Evolutionary conservation across 805 yeast species (phyloP).

Genomic region (Kuraishia piskuri): DNA sequence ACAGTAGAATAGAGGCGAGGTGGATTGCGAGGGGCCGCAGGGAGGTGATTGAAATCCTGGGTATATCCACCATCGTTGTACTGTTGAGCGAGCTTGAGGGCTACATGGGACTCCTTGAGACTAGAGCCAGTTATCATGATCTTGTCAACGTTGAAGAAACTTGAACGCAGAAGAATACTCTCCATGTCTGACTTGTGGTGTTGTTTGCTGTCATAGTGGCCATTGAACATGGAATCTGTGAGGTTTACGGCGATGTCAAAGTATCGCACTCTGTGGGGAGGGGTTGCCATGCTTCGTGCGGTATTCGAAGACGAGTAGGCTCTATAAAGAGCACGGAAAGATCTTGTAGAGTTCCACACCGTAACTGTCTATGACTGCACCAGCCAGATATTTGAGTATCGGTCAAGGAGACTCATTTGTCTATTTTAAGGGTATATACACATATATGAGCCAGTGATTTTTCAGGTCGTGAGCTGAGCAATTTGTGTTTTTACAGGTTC

Average conservation of each 20-base stretch:
- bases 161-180: constrained; percentile 60
- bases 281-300: background rate
- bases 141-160: constrained; percentile 50
- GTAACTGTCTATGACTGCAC: too few species aligned
- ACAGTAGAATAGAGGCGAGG: constrained; percentile 54
- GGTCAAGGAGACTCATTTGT: constrained; percentile 2
- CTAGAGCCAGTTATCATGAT: constrained; percentile 83
- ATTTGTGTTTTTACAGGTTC: too few species aligned
- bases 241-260: constrained; percentile 44
- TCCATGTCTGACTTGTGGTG: constrained; percentile 62
- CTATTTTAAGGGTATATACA: too few species aligned
- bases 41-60: too few species aligned
- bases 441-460: too few species aligned
- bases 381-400: constrained; percentile 1
- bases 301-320: background rate
- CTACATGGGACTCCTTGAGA: constrained; percentile 53
- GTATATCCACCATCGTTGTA: background rate
- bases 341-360: background rate
- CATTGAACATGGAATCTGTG: constrained; percentile 84
- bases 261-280: background rate
- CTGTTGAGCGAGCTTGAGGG: constrained; percentile 43
- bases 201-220: constrained; percentile 62
- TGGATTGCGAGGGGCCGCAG: too few species aligned
- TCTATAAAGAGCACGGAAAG: background rate
- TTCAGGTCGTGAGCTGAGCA: too few species aligned